Base-by-base conservation (phyloP, 2,329 filamentous ascomycete genomes). In the Apiospora malaysiana region DNA sequence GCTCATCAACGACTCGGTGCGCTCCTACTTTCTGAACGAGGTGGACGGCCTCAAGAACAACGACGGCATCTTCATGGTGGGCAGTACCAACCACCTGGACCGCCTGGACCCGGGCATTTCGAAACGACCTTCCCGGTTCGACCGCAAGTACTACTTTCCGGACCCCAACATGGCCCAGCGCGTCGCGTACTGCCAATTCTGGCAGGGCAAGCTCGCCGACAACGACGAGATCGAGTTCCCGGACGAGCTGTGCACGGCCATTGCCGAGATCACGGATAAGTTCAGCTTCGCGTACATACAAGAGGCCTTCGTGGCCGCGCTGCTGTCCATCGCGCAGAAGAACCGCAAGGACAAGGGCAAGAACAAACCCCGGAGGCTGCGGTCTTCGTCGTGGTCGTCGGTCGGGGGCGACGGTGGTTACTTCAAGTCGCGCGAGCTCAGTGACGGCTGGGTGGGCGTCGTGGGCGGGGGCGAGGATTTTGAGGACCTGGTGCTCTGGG, bases 261-360 rank as follows among this genome's bases (percentile, higher is more conserved):
- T 92, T 72, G 90, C 90, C 3, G 83, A 84, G 12, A 89, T 91
- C 72, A 92, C 90, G 0, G 80, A 87, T 37, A 85, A 85, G n/a
- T 92, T 92, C 79, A 90, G 88, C 74, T 92, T 92, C 77, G 90
- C 90, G 0, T 92, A 92, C 76, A 86, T 92, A 79, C 90, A 93
- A 76, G 91, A 92, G 78, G 90, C 89, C 0, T 92, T 92, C 76
- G 88, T 92, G 0, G 89, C 89, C 0, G 85, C 88, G 2, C 77
- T 92, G 69, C 81, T 92, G 37, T 85, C 87, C 2, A 87, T 92
- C 71, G 90, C 89, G 0, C 81, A 81, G 4, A 73, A 70, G 40
- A 59, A 65, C 70, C 63, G 25, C 68, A 68, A 70, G 37, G 59
- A 66, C 70, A 63, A 27, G 69, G 65, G 81, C 2, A 73, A 66